Base-by-base conservation (phyloP, 2,329 filamentous ascomycete genomes). In the Colletotrichum lentis region DNA sequence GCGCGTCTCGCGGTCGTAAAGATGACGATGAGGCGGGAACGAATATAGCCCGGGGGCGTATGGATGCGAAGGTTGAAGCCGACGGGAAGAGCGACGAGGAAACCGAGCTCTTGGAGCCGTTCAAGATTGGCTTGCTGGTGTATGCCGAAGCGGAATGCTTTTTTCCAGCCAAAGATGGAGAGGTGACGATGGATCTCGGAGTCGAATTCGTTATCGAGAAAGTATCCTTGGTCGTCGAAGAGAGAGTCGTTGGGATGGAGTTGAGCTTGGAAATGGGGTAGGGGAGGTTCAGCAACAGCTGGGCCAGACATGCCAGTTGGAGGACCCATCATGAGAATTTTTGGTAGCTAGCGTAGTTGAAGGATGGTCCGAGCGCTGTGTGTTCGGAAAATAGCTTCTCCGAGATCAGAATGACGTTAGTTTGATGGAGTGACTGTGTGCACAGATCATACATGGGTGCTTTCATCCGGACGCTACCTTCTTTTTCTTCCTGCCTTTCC, bases 321-420 rank as follows among this genome's bases (percentile, higher is more conserved):
- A 31, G 49, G 62, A 65, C 62, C 65, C 65, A 65, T 68, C 62
- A 68, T 68, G 65, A 68, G 65, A 68, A 68, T 60, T 68, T 68
- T 68, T 68, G 65, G 65, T 52, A 50, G 62, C 54, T 67, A 64
- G 65, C 61, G 65, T 64, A 14, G 37, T 43, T 54, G 27, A 5
- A 8, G 1, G 5, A 0, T 65, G 65, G 49, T 65, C 65, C 55
- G 55, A 65, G 65, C 65, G 35, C 6, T 7, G 5, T 0, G 0
- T 3, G 1, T 22, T 14, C 35, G 65, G 62, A 68, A 44, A 8
- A 68, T 11, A 4, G 35, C 60, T 68, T n/a, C 18, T n/a, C 65
- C 62, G 65, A 43, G 7, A 5, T 56, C 50, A 22, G 12, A 5
- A 68, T 61, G 62, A 68, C 65, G 62, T 65, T 64, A 11, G 41